Conservation (phyloP, 2,329 filamentous ascomycete species). For the Alternaria arborescens region DNA sequence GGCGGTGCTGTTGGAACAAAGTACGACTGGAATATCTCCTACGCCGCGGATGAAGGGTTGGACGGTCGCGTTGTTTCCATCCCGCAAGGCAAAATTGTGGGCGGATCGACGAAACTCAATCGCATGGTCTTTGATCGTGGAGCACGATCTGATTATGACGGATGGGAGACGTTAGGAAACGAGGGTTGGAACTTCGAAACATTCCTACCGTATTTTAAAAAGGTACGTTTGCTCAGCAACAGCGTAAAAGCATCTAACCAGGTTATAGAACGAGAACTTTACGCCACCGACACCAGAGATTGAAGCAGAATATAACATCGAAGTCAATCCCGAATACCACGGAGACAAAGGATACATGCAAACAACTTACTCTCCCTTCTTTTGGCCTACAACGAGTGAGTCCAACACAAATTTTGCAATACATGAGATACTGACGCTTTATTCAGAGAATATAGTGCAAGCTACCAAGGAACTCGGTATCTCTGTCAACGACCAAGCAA, state of each 20-base stretch:
- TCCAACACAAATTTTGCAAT: neutral
- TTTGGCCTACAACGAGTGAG: conserved; percentile 36
- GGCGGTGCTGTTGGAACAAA: conserved; percentile 34
- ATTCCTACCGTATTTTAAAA: conserved; percentile 39
- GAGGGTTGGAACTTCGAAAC: conserved; percentile 38
- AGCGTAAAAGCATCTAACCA: conserved; percentile 7
- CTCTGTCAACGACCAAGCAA: conserved; percentile 30
- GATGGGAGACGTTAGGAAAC: conserved; percentile 37
- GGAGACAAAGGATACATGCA: conserved; percentile 30
- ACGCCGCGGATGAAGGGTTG: conserved; percentile 20
- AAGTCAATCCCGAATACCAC: conserved; percentile 22
- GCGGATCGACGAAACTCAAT: conserved; percentile 50
- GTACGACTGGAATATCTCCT: conserved; percentile 38
- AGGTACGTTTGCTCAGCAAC: conserved; percentile 14
- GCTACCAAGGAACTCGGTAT: conserved; percentile 28
- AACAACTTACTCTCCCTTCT: conserved; percentile 28
- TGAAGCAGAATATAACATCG: conserved; percentile 30
- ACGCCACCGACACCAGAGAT: conserved; percentile 28
- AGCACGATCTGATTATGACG: conserved; percentile 42
- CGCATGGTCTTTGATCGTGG: conserved; percentile 46
- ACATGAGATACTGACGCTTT: neutral
- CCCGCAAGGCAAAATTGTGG: conserved; percentile 32
- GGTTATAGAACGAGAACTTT: conserved; percentile 29
- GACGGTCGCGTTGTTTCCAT: conserved; percentile 24
- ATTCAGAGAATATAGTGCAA: conserved; percentile 28